These are phyloP conservation scores for Ceriops zippeliana DNA, from an alignment of 345 rosid genomes.

Conservation along the genomic window DNA sequence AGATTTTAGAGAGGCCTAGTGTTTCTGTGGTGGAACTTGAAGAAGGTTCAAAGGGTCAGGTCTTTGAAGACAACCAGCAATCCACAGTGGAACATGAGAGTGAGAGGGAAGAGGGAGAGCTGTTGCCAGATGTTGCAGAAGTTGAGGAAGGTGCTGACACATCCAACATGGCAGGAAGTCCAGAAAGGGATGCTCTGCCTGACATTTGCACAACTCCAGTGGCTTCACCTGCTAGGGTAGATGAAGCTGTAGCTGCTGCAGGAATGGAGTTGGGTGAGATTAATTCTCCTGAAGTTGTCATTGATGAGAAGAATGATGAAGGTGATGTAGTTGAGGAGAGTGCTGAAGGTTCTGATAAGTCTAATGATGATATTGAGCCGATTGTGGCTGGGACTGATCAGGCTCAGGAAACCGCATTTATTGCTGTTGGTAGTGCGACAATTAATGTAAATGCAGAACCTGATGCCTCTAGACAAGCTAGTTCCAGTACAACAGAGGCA, in stretches of 20 bases:
- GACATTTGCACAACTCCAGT: constrained; percentile 47
- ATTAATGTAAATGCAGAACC: constrained; percentile 21
- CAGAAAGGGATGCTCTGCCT: constrained; percentile 49
- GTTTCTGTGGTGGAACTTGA: constrained; percentile 38
- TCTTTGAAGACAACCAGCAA: constrained; percentile 50
- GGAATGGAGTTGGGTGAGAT: constrained; percentile 42
- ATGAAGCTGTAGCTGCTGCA: constrained; percentile 29
- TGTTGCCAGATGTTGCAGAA: constrained; percentile 57
- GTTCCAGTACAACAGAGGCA: constrained; percentile 34
- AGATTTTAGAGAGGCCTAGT: constrained; percentile 45
- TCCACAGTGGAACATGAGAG: constrained; percentile 42
- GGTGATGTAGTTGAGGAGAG: constrained; percentile 46
- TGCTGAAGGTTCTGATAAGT: constrained; percentile 54
- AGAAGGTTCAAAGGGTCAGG: constrained; percentile 47
- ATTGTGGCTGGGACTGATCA: constrained; percentile 33
- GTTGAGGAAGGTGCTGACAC: constrained; percentile 46
- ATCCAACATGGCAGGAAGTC: constrained; percentile 41
- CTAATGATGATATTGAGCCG: constrained; percentile 42
- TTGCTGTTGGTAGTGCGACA: constrained; percentile 24
- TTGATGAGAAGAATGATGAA: constrained; percentile 65
- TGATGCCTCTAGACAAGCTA: constrained; percentile 27
- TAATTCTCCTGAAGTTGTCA: constrained; percentile 36
- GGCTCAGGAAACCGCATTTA: constrained; percentile 27
- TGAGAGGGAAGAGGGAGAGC: constrained; percentile 93
- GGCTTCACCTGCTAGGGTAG: constrained; percentile 63